These are phyloP conservation scores for Eutypa lata DNA, from an alignment of 2,329 filamentous ascomycete genomes.

Conservation along the genomic window DNA sequence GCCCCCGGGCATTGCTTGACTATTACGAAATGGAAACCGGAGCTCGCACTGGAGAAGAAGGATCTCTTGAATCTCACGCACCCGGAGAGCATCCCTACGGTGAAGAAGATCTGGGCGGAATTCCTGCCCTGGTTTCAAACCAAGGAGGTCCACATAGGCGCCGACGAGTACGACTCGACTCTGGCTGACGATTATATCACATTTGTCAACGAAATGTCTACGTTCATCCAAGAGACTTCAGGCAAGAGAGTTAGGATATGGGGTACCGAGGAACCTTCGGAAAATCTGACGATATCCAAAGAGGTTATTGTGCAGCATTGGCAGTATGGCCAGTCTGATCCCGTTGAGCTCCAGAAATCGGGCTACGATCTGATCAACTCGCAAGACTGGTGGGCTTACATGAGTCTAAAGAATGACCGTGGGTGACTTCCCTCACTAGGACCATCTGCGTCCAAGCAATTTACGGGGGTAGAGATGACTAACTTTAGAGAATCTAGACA, in stretches of 20 bases:
- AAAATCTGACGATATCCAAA: slow-evolving; percentile 33
- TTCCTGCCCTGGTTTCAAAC: slow-evolving; percentile 54
- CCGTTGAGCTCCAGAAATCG: slow-evolving; percentile 32
- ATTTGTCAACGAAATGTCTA: slow-evolving; percentile 49
- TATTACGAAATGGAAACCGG: slow-evolving; percentile 54
- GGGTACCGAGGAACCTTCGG: slow-evolving; percentile 46
- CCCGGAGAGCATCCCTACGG: slow-evolving; percentile 48
- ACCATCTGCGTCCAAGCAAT: neutral
- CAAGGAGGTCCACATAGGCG: slow-evolving; percentile 53
- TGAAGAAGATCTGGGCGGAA: slow-evolving; percentile 49
- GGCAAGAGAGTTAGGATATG: slow-evolving; percentile 50
- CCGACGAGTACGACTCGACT: slow-evolving; percentile 48
- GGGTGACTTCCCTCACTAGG: neutral
- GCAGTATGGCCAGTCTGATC: slow-evolving; percentile 47
- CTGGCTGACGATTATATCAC: slow-evolving; percentile 46
- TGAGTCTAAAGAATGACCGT: slow-evolving; percentile 50
- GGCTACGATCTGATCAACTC: slow-evolving; percentile 42
- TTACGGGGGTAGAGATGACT: neutral
- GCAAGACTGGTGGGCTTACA: slow-evolving; percentile 52
- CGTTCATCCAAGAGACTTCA: slow-evolving; percentile 33
- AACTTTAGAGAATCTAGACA: slow-evolving; percentile 20
- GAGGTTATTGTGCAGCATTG: slow-evolving; percentile 44
- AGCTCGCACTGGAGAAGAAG: slow-evolving; percentile 42
- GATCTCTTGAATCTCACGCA: slow-evolving; percentile 51
- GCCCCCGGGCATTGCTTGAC: slow-evolving; percentile 50